Evolutionary conservation across 441 rosid species (phyloP), one percentile per base, ranked within the genome.

Genomic region (Pelargonium cotyledonis): DNA sequence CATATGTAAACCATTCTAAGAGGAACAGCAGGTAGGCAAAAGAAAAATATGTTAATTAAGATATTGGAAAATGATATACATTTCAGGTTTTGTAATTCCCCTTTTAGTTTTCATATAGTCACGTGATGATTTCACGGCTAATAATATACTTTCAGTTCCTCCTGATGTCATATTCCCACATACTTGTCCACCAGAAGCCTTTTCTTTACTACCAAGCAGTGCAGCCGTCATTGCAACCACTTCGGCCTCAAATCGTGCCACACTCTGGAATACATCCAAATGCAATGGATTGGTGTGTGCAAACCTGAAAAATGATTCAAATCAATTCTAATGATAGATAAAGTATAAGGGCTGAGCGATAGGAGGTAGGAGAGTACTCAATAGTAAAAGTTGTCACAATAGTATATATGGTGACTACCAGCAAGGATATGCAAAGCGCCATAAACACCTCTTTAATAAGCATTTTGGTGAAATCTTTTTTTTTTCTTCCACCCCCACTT

Each of bases 101-200:
- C 85, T 92, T 76, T 84, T 92, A 76, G 72, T 68, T 81, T 80
- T 91, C 98, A 95, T 92, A 78, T 89, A 95, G 80, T 95, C 98
- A 73, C 97, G 95, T 40, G 97, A 90, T 58, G 99, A 80, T 83
- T 95, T 95, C 72, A 95, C 84, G 58, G 98, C 98, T 78, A 95
- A 79, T 65, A 95, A 74, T 68, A 95, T 95, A 80, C 98, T 92
- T 67, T 95, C 98, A 62, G 99, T 90, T 77, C 99, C 98, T 67
- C 98, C 99, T 35, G 98, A 92, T 4, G 99, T 92, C 99, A 95
- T 95, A 84, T 92, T 95, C 73, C 99, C 99, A 46, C 99, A 92
- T 55, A 95, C 77, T 80, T 89, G 89, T 74, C 89, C 96, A 70
- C 89, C 97, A 40, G 92, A 89, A 77, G 79, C 81, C 67, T 81